A percentile compares a stretch with the other conserved stretches of the same genome.
Evolutionary conservation across 306 rosid species (phyloP).

Genomic region (Malus domestica): DNA sequence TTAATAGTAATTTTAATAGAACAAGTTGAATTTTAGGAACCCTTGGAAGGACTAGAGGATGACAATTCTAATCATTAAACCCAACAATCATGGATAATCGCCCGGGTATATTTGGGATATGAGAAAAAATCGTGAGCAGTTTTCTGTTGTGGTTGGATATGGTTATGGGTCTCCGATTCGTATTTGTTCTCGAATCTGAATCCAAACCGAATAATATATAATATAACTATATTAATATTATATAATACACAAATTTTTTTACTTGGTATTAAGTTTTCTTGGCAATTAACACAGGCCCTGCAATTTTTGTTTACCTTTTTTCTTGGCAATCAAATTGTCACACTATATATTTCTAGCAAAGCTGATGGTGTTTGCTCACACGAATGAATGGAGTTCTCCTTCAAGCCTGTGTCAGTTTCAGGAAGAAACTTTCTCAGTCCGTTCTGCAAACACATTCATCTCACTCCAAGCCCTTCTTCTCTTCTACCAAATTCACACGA

Average conservation of each 20-base stretch:
- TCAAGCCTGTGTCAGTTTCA: background rate
- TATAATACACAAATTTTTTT: too few species aligned
- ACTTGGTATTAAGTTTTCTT: too few species aligned
- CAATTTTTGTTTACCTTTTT: background rate
- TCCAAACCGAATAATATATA: too few species aligned
- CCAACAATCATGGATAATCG: fast-evolving
- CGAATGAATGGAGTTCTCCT: slow-evolving; percentile 5
- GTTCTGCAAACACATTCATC: slow-evolving; percentile 1
- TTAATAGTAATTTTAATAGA: too few species aligned
- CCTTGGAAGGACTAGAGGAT: fast-evolving
- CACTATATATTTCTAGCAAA: background rate
- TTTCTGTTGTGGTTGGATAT: too few species aligned
- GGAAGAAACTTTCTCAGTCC: background rate
- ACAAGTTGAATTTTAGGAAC: too few species aligned
- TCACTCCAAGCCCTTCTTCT: slow-evolving; percentile 25
- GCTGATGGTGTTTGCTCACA: background rate
- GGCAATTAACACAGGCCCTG: background rate
- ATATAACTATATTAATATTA: too few species aligned
- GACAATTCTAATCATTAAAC: too few species aligned
- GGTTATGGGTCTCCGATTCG: too few species aligned
- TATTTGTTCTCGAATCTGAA: fast-evolving
- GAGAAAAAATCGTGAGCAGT: fast-evolving
- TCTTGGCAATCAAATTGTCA: too few species aligned
- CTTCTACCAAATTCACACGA: slow-evolving; percentile 21
- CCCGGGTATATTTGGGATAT: too few species aligned